A percentile compares a stretch with the other conserved stretches of the same genome.
These are phyloP conservation scores for Hypoxylon fuscum DNA, from an alignment of 495 filamentous ascomycete genomes.

Conservation along the genomic window DNA sequence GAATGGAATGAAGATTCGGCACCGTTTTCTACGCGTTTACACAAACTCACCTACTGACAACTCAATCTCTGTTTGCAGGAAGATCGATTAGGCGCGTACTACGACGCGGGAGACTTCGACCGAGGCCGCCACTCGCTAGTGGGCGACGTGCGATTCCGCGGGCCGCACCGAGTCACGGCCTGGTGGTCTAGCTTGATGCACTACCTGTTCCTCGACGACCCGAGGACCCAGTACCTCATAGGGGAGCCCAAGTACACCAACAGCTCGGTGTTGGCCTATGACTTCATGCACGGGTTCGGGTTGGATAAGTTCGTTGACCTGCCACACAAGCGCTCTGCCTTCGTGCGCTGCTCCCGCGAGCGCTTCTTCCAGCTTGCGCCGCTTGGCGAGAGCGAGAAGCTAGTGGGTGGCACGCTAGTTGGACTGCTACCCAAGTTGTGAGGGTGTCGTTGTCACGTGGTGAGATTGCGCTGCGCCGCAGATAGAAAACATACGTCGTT, in stretches of 20 bases:
- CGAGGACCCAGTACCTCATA: constrained; percentile 67
- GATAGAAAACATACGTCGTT: not conserved
- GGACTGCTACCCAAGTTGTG: constrained; percentile 58
- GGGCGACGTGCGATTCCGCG: constrained; percentile 69
- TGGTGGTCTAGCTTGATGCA: constrained; percentile 77
- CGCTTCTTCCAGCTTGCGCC: constrained; percentile 75
- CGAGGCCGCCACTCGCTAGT: constrained; percentile 75
- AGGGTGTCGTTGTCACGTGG: constrained; percentile 13
- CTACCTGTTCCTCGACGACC: constrained; percentile 75
- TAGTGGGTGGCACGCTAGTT: constrained; percentile 55
- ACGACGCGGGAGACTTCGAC: constrained; percentile 69
- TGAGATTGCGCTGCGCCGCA: not conserved
- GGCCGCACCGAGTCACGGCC: constrained; percentile 70
- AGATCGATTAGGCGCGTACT: constrained; percentile 72
- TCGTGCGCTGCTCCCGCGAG: constrained; percentile 67
- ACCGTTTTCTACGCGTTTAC: not conserved
- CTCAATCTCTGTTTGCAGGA: constrained; percentile 54
- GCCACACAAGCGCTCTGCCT: constrained; percentile 71
- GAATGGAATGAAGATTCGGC: not conserved
- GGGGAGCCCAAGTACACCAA: constrained; percentile 72
- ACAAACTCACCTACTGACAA: constrained; percentile 3
- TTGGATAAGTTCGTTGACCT: constrained; percentile 73
- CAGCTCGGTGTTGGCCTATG: constrained; percentile 69
- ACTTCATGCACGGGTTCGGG: constrained; percentile 70
- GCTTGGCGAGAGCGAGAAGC: constrained; percentile 60